Evolutionary conservation across 2,329 filamentous ascomycete species (phyloP).

Genomic region (Fusarium camptoceras): DNA sequence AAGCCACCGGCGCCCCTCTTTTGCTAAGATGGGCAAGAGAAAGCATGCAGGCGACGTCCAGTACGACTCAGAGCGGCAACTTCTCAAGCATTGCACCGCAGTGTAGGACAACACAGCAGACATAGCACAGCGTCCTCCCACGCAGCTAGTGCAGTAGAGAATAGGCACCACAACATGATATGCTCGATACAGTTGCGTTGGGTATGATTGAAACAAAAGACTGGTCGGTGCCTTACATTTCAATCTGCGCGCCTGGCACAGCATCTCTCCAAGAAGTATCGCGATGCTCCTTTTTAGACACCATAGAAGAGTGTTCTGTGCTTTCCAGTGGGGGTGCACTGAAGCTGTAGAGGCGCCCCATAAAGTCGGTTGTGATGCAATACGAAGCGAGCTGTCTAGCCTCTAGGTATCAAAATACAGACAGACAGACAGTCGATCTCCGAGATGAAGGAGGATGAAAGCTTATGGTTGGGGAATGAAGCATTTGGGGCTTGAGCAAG

Average conservation of each 20-base stretch:
- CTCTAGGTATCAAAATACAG: constrained; percentile 1
- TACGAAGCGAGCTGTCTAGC: not conserved
- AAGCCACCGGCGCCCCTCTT: constrained; percentile 38
- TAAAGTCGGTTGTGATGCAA: not conserved
- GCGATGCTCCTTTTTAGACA: constrained; percentile 21
- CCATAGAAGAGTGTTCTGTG: constrained; percentile 17
- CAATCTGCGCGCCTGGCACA: constrained; percentile 32
- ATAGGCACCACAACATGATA: constrained; percentile 36
- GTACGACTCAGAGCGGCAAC: constrained; percentile 35
- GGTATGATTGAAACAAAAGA: constrained; percentile 15
- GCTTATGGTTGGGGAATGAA: constrained; percentile 51
- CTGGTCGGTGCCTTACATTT: constrained; percentile 45
- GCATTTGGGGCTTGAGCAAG: constrained; percentile 37
- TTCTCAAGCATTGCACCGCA: constrained; percentile 24
- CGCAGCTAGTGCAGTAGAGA: constrained; percentile 27
- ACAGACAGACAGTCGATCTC: constrained; percentile 3
- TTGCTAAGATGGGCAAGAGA: constrained; percentile 38
- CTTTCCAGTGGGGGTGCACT: constrained; percentile 14
- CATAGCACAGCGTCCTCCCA: constrained; percentile 27
- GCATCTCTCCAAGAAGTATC: constrained; percentile 26
- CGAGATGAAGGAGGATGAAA: constrained; percentile 39
- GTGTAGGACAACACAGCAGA: constrained; percentile 34
- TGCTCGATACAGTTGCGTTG: constrained; percentile 35
- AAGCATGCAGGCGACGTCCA: constrained; percentile 35
- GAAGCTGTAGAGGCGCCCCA: constrained; percentile 7